phyloP scores from a whole-genome alignment of 2,329 filamentous ascomycete species.

The Cladosporium colombiae region DNA sequence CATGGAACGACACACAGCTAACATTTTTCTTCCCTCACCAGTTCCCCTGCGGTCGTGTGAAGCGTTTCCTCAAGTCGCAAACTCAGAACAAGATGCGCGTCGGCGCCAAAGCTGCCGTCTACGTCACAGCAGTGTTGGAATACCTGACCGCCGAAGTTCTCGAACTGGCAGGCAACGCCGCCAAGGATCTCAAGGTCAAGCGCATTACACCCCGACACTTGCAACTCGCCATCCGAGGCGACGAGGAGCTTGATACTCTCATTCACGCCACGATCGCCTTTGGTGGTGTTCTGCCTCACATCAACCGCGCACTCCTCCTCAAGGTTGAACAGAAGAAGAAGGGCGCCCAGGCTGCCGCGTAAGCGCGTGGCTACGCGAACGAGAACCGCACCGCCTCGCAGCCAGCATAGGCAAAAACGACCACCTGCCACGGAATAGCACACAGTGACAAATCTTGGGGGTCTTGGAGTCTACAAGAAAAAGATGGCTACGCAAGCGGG shows the following conservation, averaged over 20 bases:
- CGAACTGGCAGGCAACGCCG: conserved; percentile 95
- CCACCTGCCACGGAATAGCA: neutral
- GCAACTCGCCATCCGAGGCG: conserved; percentile 95
- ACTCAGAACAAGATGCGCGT: conserved; percentile 99
- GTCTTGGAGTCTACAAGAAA: neutral
- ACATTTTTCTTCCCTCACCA: conserved; percentile 44
- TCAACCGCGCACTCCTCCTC: conserved; percentile 93
- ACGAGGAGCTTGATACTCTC: conserved; percentile 96
- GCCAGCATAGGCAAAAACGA: neutral
- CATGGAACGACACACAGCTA: conserved; percentile 13
- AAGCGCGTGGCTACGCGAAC: neutral
- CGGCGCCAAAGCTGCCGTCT: conserved; percentile 96
- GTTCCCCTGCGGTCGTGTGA: conserved; percentile 99
- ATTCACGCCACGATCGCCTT: conserved; percentile 98
- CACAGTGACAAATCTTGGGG: neutral
- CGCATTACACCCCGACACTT: conserved; percentile 97
- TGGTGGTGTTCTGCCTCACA: conserved; percentile 96
- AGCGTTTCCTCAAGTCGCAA: conserved; percentile 99
- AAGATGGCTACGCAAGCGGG: neutral
- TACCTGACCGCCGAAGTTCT: conserved; percentile 98
- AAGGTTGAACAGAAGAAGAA: conserved; percentile 99
- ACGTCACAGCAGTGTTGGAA: conserved; percentile 96
- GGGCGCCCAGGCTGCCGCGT: conserved; percentile 46
- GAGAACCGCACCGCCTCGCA: neutral
- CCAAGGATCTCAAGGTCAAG: conserved; percentile 99